Conservation (phyloP, 2,329 filamentous ascomycete genomes). For the Fusarium sp. region DNA sequence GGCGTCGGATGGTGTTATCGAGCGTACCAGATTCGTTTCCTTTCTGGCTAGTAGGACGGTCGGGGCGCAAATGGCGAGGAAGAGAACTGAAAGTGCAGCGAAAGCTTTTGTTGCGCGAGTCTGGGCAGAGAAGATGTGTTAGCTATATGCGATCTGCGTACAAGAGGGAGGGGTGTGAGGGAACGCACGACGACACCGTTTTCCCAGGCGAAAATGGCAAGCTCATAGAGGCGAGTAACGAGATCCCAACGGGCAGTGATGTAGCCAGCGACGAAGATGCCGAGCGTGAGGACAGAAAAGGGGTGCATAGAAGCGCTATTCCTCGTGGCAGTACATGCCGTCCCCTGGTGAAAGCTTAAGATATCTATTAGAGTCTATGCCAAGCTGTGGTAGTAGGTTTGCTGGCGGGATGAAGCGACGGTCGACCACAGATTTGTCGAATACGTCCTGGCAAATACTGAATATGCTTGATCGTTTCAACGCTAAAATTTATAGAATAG, state of each 20-base stretch:
- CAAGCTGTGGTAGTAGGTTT: conserved; percentile 44
- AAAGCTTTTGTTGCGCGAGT: conserved; percentile 89
- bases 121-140: conserved; percentile 59
- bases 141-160: conserved; percentile 10
- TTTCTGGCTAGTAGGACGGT: conserved; percentile 84
- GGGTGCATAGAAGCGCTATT: conserved; percentile 86
- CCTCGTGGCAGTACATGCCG: conserved; percentile 60
- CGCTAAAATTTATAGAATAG: neutral
- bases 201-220: conserved; percentile 97
- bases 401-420: conserved; percentile 32
- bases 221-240: conserved; percentile 95
- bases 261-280: conserved; percentile 99
- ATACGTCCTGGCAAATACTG: too few species aligned
- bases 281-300: conserved; percentile 94
- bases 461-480: neutral
- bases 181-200: conserved; percentile 91
- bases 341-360: conserved; percentile 32
- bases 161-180: conserved; percentile 7
- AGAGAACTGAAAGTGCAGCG: conserved; percentile 83
- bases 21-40: conserved; percentile 82
- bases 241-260: conserved; percentile 99
- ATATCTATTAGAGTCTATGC: conserved; percentile 35
- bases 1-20: conserved; percentile 32
- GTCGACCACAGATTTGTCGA: conserved; percentile 14
- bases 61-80: conserved; percentile 86